Conservation (phyloP, 1,139 yeast species). For the Taphrina flavorubra region DNA sequence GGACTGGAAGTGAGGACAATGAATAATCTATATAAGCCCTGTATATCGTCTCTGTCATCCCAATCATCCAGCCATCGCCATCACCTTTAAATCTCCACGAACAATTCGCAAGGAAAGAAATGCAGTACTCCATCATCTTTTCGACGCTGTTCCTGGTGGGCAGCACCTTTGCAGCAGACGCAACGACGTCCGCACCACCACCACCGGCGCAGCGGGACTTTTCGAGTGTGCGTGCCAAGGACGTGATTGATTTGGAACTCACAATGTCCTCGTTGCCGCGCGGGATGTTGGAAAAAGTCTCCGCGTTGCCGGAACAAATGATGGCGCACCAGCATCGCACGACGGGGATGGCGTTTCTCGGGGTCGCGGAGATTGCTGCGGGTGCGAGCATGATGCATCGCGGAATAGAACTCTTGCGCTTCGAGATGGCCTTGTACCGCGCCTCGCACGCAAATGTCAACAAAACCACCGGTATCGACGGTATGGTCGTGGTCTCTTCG, state of each 20-base stretch:
- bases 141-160: background rate
- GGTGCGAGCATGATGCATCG: slow-evolving; percentile 21
- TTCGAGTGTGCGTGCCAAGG: slow-evolving; percentile 12
- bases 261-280: slow-evolving; percentile 12
- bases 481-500: no score
- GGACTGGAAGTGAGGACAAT: no score
- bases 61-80: background rate
- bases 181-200: no score
- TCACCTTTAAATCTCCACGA: background rate
- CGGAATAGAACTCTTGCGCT: background rate
- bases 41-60: background rate
- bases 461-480: no score
- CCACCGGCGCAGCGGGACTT: background rate
- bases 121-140: slow-evolving; percentile 6
- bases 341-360: slow-evolving; percentile 3
- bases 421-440: slow-evolving; percentile 4
- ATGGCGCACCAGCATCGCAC: slow-evolving; percentile 5
- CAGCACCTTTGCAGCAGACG: background rate
- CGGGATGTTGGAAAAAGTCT: background rate
- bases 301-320: slow-evolving; percentile 7
- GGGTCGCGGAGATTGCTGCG: slow-evolving; percentile 10
- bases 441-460: slow-evolving; percentile 1
- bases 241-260: slow-evolving; percentile 7
- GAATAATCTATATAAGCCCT: background rate
- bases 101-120: background rate